A percentile compares a stretch with the other conserved stretches of the same genome.
Conservation (phyloP, 2,329 filamentous ascomycete species). For the Sclerotinia glacialis region DNA sequence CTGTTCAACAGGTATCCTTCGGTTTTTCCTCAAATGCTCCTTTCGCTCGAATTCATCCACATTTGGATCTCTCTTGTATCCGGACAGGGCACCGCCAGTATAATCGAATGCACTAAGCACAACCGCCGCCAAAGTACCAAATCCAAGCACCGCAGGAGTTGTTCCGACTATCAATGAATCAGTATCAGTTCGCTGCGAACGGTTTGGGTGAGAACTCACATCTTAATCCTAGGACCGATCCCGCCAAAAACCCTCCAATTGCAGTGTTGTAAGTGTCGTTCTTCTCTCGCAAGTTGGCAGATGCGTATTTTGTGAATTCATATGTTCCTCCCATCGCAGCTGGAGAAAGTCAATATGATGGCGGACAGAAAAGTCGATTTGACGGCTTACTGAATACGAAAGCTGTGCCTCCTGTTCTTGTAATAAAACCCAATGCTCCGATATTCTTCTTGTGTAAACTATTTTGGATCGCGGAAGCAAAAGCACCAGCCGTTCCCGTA, state of each 20-base stretch:
- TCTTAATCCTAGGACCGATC: conserved; percentile 58
- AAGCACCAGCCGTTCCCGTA: conserved; percentile 65
- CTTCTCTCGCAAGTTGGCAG: conserved; percentile 67
- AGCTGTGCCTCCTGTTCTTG: conserved; percentile 72
- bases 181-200: conserved; percentile 4
- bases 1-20: conserved; percentile 61
- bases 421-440: conserved; percentile 76
- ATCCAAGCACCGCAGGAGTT: conserved; percentile 63
- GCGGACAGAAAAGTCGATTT: not conserved
- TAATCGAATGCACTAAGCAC: conserved; percentile 60
- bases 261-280: conserved; percentile 64
- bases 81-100: conserved; percentile 56
- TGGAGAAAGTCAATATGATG: conserved; percentile 39
- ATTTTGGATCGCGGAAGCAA: conserved; percentile 79
- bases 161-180: conserved; percentile 50
- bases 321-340: conserved; percentile 67
- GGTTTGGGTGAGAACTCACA: conserved; percentile 45
- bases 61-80: conserved; percentile 48
- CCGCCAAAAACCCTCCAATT: conserved; percentile 63
- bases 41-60: conserved; percentile 64
- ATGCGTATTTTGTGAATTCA: conserved; percentile 61
- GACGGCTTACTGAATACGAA: conserved; percentile 55
- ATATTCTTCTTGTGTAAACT: conserved; percentile 80
- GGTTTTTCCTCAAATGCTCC: conserved; percentile 59
- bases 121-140: conserved; percentile 55